Evolutionary conservation across 108 stramenopile genomes (phyloP).

Genomic region (Skeletonema menzelii): DNA sequence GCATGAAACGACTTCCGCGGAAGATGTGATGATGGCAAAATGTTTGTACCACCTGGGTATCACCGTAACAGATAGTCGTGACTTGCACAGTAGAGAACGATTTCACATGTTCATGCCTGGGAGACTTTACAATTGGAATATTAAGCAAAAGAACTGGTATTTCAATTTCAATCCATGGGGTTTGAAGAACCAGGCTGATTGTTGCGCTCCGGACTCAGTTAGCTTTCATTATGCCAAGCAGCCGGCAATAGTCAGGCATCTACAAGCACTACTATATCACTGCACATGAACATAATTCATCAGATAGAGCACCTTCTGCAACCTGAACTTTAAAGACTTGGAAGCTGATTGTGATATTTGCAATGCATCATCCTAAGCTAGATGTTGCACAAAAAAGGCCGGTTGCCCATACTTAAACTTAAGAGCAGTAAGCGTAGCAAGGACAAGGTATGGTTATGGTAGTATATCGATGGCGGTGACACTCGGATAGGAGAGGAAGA

Average conservation of each 20-base stretch:
- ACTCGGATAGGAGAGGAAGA: no score
- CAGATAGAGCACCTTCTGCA: background rate
- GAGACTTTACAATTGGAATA: constrained; percentile 53
- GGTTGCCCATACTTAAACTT: no score
- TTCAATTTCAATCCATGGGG: constrained; percentile 69
- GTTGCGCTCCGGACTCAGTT: constrained; percentile 87
- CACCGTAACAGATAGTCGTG: constrained; percentile 62
- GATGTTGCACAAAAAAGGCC: no score
- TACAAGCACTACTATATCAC: constrained; percentile 51
- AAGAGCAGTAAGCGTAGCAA: no score
- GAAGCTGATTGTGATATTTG: no score
- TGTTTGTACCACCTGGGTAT: constrained; percentile 46
- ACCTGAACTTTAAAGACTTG: no score
- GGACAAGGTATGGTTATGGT: no score
- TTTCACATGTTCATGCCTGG: constrained; percentile 81
- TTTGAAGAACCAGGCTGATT: constrained; percentile 58
- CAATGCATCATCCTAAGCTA: no score
- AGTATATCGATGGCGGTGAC: no score
- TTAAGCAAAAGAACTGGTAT: constrained; percentile 55
- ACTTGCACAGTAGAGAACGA: constrained; percentile 62
- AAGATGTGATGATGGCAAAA: constrained; percentile 66
- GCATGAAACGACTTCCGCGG: constrained; percentile 45
- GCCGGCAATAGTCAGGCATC: constrained; percentile 75
- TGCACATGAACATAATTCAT: constrained; percentile 11
- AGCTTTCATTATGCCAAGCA: constrained; percentile 91